These are phyloP conservation scores for Globisporangium polare DNA, from an alignment of 352 stramenopile species.

Conservation along the genomic window DNA sequence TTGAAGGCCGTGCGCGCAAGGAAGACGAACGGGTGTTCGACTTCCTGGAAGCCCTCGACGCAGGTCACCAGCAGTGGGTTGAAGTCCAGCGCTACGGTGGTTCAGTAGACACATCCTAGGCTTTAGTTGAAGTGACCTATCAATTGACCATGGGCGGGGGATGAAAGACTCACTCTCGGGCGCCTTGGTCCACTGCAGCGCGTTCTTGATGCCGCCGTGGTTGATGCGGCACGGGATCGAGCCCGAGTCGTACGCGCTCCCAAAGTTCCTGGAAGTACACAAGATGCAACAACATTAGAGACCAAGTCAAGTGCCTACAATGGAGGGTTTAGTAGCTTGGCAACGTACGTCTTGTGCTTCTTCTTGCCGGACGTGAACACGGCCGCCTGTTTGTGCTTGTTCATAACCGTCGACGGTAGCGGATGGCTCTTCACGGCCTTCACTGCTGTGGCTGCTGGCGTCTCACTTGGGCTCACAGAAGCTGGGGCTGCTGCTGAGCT, in stretches of 20 bases:
- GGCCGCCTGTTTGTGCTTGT: slow-evolving; percentile 75
- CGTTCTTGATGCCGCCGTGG: slow-evolving; percentile 71
- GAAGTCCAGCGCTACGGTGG: slow-evolving; percentile 41
- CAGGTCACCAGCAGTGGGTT: slow-evolving; percentile 70
- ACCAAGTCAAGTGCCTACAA: too few relatives aligned
- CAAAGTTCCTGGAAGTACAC: slow-evolving; percentile 48
- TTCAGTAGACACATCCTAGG: neutral
- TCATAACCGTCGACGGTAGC: slow-evolving; percentile 48
- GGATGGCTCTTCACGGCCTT: slow-evolving; percentile 18
- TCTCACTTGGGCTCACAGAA: slow-evolving; percentile 12
- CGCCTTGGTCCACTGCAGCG: slow-evolving; percentile 66
- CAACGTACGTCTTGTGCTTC: slow-evolving; percentile 68
- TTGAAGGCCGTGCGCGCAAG: slow-evolving; percentile 67
- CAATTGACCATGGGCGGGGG: neutral
- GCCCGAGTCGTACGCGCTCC: slow-evolving; percentile 55
- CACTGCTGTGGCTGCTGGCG: neutral
- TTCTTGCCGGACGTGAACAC: slow-evolving; percentile 69
- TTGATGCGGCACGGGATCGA: slow-evolving; percentile 80
- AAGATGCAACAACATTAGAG: slow-evolving; percentile 5
- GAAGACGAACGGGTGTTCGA: slow-evolving; percentile 77
- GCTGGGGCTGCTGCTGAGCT: slow-evolving; percentile 3
- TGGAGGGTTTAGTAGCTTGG: neutral
- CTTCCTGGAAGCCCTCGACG: slow-evolving; percentile 67
- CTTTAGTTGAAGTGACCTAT: neutral
- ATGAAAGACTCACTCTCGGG: slow-evolving; percentile 35